These are phyloP conservation scores for Adansonia gregorii DNA, from an alignment of 441 rosid species.

Conservation along the genomic window DNA sequence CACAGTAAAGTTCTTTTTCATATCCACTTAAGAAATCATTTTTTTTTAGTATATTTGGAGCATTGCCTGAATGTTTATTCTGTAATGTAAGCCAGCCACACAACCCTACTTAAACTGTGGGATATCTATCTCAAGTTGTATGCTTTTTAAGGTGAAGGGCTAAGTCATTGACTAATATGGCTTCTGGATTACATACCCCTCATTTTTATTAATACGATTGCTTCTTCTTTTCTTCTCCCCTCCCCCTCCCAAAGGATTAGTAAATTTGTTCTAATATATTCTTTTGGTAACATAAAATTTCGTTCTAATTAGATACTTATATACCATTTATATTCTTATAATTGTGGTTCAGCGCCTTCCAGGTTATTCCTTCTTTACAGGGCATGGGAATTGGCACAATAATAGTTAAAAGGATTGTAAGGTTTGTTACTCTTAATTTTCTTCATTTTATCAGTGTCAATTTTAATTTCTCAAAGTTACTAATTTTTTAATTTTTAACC, in stretches of 20 bases:
- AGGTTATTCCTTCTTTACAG: constrained; percentile 72
- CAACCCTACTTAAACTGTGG: neutral
- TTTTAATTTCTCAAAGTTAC: neutral
- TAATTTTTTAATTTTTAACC: neutral
- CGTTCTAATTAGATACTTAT: neutral
- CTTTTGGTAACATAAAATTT: neutral
- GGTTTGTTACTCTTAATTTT: constrained; percentile 47
- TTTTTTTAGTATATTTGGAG: neutral
- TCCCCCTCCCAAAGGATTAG: neutral
- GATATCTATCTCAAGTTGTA: neutral
- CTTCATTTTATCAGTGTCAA: constrained; percentile 5
- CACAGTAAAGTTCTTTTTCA: no score
- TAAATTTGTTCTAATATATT: neutral
- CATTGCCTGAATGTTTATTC: neutral
- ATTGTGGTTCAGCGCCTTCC: constrained; percentile 54
- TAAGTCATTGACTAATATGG: constrained; percentile 6
- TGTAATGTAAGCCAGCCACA: neutral
- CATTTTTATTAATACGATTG: neutral
- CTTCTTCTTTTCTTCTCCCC: neutral
- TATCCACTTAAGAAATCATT: no score
- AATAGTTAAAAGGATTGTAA: constrained; percentile 65
- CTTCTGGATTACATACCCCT: neutral
- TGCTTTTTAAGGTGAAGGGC: constrained; percentile 1
- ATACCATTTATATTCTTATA: constrained; percentile 29
- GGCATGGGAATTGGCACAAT: constrained; percentile 77